phyloP scores from a whole-genome alignment of 1,284 basidiomycete species.

The Leccinum holopus region DNA sequence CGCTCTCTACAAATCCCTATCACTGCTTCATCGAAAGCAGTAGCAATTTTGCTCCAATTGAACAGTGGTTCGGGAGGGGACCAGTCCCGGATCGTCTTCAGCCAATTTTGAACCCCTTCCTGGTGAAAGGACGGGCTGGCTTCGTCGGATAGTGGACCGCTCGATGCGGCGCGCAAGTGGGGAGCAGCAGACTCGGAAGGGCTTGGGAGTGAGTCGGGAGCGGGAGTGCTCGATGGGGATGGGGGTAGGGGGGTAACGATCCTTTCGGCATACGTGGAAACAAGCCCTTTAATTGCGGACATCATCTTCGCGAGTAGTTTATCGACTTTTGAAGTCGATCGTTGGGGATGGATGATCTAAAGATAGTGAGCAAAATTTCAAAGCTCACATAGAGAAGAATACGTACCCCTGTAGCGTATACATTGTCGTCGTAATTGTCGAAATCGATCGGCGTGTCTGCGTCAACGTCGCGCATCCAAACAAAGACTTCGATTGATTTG shows the following conservation, averaged over 20 bases:
- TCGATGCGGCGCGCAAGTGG: background rate
- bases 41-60: background rate
- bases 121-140: background rate
- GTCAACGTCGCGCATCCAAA: background rate
- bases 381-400: background rate
- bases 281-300: background rate
- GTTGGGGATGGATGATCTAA: background rate
- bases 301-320: background rate
- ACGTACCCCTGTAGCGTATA: background rate
- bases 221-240: background rate
- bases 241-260: background rate
- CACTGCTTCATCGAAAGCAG: background rate
- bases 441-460: background rate
- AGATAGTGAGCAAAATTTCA: background rate
- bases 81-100: background rate
- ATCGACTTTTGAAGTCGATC: background rate
- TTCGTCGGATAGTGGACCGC: background rate
- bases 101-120: background rate
- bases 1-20: background rate
- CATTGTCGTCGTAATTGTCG: background rate
- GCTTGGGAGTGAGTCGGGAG: background rate
- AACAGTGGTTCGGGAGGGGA: background rate
- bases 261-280: background rate
- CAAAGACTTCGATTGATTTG: background rate
- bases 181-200: background rate